Percentiles rank a stretch among this genome's conserved stretches.
phyloP scores from a whole-genome alignment of 2,329 filamentous ascomycete species.

The Nemania sp. region DNA sequence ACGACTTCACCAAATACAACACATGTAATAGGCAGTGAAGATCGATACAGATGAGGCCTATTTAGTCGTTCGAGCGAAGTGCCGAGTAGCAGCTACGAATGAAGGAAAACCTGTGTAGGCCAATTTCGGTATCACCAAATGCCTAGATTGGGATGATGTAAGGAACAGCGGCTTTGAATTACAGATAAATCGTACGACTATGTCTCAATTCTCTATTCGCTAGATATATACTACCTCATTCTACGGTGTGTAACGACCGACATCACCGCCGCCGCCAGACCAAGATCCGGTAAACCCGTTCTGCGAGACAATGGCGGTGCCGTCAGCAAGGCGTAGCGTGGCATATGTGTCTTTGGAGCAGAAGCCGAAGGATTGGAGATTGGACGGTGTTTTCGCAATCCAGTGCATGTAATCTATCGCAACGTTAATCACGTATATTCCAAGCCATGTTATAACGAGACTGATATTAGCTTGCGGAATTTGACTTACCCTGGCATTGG shows the following conservation, averaged over 20 bases:
- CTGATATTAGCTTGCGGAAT: neutral
- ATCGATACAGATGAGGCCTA: too few relatives aligned
- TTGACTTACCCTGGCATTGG: constrained; percentile 52
- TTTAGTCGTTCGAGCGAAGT: neutral
- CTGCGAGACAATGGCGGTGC: constrained; percentile 50
- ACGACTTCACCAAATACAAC: neutral
- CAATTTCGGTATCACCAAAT: neutral
- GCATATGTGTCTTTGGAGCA: constrained; percentile 56
- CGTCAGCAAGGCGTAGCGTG: constrained; percentile 54
- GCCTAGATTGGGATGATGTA: neutral
- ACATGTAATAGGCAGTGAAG: too few relatives aligned
- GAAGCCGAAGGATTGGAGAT: constrained; percentile 57
- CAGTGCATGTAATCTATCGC: constrained; percentile 55
- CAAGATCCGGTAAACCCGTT: constrained; percentile 54
- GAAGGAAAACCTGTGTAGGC: neutral
- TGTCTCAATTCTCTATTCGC: neutral
- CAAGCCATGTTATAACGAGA: neutral
- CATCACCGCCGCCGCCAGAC: constrained; percentile 49
- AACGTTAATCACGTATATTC: constrained; percentile 25
- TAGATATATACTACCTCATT: neutral
- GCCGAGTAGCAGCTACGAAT: neutral
- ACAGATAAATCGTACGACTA: neutral
- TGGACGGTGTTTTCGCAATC: constrained; percentile 54
- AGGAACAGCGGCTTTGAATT: neutral
- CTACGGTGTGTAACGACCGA: constrained; percentile 54